Base-by-base conservation (phyloP, 305 asterid genomes). In the Rubia balearica region DNA sequence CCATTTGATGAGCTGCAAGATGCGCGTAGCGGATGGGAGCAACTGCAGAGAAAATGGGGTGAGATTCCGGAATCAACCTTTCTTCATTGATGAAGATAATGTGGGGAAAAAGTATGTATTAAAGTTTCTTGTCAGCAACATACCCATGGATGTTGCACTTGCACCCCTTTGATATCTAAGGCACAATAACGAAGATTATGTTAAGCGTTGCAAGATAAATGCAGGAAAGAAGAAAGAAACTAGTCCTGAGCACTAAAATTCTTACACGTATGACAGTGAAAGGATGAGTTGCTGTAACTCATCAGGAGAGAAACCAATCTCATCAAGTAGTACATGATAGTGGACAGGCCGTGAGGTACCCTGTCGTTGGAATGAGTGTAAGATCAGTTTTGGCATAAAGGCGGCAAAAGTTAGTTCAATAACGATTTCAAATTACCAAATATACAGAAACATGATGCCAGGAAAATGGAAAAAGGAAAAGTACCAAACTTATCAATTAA, bases 11-110 rank as follows among this genome's bases (percentile, higher is more conserved):
- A 57, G 98, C 98, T 57, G 98, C 98, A 53, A 88, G 96, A 80
- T 92, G 98, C n/a, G 98, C 98, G 66, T 92, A 92, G 69, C 87
- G 73, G 27, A 92, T 81, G 1, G 98, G 98, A 72, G 92, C 96
- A 75, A 90, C 98, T 90, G 85, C 78, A 83, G 73, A 75, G 55
- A 63, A 75, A 70, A 67, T 71, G 3, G 13, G 62, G 21, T 38
- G 51, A 61, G 40, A 67, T 19, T 7, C 41, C 14, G 46, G 46
- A 30, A 67, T 27, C 8, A 48, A 14, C 71, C 6, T 33, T 64
- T 12, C 51, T 64, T 12, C 42, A 48, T 7, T n/a, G 6, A 8
- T 7, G 51, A 67, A 68, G 43, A 36, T 5, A 10, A 33, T 13
- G 11, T 63, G 63, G 43, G 13, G n/a, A 17, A 53, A 51, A 14